Base-by-base conservation (phyloP, 1,139 yeast genomes). In the Hemisphaericaspora xylanilytica region DNA sequence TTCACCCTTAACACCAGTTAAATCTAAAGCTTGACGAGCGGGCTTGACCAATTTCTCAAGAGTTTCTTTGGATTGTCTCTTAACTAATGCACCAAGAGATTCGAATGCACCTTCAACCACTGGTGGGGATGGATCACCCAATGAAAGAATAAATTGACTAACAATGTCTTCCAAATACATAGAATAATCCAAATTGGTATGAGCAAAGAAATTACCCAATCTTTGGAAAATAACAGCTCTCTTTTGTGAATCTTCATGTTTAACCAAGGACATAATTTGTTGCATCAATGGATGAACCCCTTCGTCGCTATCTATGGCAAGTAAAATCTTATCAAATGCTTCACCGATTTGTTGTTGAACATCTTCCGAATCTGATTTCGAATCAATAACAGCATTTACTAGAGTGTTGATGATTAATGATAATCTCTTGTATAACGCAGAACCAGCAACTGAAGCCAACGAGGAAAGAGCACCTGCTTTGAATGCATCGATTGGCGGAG, bases 391-490 rank as follows among this genome's bases (percentile, higher is more conserved):
- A 21, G 89, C 81, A 41, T 76, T 78, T 20, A 88, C 80, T 47
- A 90, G 68, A 0, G 94, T 71, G 52, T 81, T 81, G 47, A 90
- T 76, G 46, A 90, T 85, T 17, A 79, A 64, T 0, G 87, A 71
- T 48, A 89, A 70, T 48, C 92, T 78, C 55, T 75, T 81, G 68
- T 81, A 82, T 48, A 90, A 68, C 1, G 96, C 89, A 38, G 79
- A 63, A 27, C 97, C 97, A 17, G 97, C 97, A 34, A 87, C 96
- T 38, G 85, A 80, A 0, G 96, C 95, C 57, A 94, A 74, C 0
- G 95, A 82, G 18, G 96, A 89, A 46, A 92, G 71, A 3, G 97
- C 96, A 41, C 75, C 73, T 15, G 96, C 95, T 63, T 90, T 89
- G 68, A 83, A 82, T 0, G 80, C 71, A 51, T 88, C 89, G 46